Conservation (phyloP, 805 yeast genomes). For the Candida tibetensis region DNA sequence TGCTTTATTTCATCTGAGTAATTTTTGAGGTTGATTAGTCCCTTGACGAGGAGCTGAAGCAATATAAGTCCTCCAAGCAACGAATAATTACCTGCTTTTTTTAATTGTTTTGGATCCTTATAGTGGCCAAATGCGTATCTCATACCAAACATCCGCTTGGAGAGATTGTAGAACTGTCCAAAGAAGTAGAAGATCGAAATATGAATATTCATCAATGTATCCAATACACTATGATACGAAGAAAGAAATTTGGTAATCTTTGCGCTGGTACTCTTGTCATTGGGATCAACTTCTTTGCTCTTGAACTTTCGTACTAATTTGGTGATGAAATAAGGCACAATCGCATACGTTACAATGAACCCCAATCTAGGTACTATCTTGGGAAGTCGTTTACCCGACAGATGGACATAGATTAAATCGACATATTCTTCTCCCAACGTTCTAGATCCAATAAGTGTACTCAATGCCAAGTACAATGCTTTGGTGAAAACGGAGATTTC, state of each 20-base stretch:
- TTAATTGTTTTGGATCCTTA: constrained; percentile 40
- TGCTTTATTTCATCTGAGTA: constrained; percentile 8
- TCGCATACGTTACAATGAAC: constrained; percentile 57
- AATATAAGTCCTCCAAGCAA: constrained; percentile 64
- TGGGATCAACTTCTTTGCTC: constrained; percentile 13
- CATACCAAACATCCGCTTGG: constrained; percentile 75
- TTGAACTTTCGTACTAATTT: constrained; percentile 23
- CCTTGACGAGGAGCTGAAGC: constrained; percentile 49
- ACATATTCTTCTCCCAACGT: constrained; percentile 95
- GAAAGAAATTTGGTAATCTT: constrained; percentile 18
- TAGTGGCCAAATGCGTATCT: constrained; percentile 74
- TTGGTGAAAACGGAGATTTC: constrained; percentile 60
- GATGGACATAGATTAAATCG: constrained; percentile 65
- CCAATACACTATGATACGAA: constrained; percentile 47
- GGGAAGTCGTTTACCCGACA: constrained; percentile 52
- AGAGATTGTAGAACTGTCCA: constrained; percentile 77
- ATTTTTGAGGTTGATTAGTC: constrained; percentile 30
- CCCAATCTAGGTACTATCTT: constrained; percentile 45
- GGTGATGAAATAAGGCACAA: constrained; percentile 57
- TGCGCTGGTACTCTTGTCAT: neutral
- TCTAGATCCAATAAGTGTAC: constrained; percentile 72
- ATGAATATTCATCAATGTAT: constrained; percentile 63
- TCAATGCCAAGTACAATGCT: constrained; percentile 62
- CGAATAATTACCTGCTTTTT: constrained; percentile 63
- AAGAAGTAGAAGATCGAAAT: constrained; percentile 77